Evolutionary conservation across 306 rosid genomes (phyloP).

Genomic region (Corylus heterophylla): DNA sequence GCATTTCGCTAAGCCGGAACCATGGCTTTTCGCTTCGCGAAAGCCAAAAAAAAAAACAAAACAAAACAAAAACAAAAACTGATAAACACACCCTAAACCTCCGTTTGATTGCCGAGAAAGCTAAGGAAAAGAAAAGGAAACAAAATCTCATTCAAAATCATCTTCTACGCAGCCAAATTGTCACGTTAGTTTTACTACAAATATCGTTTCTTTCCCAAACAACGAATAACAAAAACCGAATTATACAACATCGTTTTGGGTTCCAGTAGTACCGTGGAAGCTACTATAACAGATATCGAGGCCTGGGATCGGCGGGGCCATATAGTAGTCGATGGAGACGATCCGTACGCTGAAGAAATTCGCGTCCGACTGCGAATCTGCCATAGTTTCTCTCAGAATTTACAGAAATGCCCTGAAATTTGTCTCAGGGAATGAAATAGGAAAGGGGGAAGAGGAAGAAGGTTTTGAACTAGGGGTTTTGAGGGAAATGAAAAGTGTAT

Average conservation of each 20-base stretch:
- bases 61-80: background rate
- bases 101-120: background rate
- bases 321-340: conserved; percentile 76
- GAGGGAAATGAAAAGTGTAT: background rate
- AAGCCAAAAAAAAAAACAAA: background rate
- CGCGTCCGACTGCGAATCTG: background rate
- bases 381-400: background rate
- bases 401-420: background rate
- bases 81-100: conserved; percentile 6
- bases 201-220: background rate
- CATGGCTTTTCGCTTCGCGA: too few species aligned
- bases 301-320: conserved; percentile 70
- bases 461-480: background rate
- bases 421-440: background rate
- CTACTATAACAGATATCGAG: conserved; percentile 70
- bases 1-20: background rate
- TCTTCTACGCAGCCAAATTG: background rate
- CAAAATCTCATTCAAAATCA: background rate
- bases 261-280: conserved; percentile 71
- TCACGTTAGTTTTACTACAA: background rate
- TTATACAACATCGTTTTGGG: background rate
- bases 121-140: background rate
- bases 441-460: background rate
- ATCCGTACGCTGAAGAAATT: conserved; percentile 64
- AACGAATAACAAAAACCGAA: background rate